A percentile compares a stretch with the other conserved stretches of the same genome.
phyloP scores from a whole-genome alignment of 2,329 filamentous ascomycete genomes.

The Alternaria metachromatica region DNA sequence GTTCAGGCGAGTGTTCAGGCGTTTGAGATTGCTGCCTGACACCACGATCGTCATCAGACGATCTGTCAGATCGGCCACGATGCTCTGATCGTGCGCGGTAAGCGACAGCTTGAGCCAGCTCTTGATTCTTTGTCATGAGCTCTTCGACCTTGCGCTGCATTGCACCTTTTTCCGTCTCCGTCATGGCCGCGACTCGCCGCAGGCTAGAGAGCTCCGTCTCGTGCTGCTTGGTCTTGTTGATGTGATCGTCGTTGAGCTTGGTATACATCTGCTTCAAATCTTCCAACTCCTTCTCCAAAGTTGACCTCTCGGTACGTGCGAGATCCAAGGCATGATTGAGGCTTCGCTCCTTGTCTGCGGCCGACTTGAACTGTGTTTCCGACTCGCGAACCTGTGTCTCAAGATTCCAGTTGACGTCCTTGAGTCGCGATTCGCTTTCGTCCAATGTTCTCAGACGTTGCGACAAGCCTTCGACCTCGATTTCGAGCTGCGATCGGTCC shows the following conservation, averaged over 20 bases:
- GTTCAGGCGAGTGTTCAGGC: slow-evolving; percentile 87
- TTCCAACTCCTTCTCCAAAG: slow-evolving; percentile 84
- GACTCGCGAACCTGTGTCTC: slow-evolving; percentile 92
- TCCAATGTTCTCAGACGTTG: slow-evolving; percentile 83
- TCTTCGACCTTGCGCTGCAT: slow-evolving; percentile 89
- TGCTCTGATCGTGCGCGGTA: slow-evolving; percentile 73
- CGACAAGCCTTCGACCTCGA: slow-evolving; percentile 78
- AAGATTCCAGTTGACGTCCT: slow-evolving; percentile 98
- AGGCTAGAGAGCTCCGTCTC: slow-evolving; percentile 87
- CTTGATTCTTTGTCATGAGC: slow-evolving; percentile 84
- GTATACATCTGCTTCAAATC: slow-evolving; percentile 82
- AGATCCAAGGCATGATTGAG: slow-evolving; percentile 74
- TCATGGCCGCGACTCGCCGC: slow-evolving; percentile 78
- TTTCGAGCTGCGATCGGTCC: slow-evolving; percentile 80
- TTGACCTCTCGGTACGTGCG: slow-evolving; percentile 75
- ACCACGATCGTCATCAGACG: slow-evolving; percentile 43
- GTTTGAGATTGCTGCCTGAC: slow-evolving; percentile 69
- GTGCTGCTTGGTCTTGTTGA: slow-evolving; percentile 77
- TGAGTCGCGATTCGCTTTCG: slow-evolving; percentile 94
- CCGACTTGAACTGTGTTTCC: slow-evolving; percentile 74
- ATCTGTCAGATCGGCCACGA: slow-evolving; percentile 64
- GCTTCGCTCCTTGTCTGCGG: slow-evolving; percentile 82
- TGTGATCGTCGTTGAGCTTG: slow-evolving; percentile 81
- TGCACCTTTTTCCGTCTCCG: slow-evolving; percentile 77
- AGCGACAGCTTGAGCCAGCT: slow-evolving; percentile 84